Evolutionary conservation across 768 basidiomycete genomes (phyloP), one percentile per base, ranked within the genome.

Genomic region (Boletus pseudo-olivaceus): DNA sequence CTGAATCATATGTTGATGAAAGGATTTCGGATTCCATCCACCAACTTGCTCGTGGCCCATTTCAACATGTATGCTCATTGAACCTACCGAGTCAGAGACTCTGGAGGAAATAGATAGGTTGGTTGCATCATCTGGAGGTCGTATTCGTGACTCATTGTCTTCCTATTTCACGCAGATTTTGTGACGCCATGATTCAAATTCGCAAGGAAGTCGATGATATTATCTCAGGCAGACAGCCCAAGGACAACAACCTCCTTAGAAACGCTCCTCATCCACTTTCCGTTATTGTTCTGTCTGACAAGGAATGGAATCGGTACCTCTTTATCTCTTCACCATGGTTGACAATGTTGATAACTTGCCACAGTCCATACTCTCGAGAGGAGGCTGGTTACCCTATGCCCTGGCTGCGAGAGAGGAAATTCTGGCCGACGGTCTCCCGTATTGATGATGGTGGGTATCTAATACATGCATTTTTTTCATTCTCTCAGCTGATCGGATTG

Each of bases 31-130:
- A 53, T 90, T 97, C 79, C 93, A 97, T 68, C 94, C 93, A 39
- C 97, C 97, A 2, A 99, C 97, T 5, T 96, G 93, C 71, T 94
- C 94, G 7, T 98, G 97, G 97, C 97, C 97, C 7, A 94, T 91
- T 58, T 87, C 92, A 19, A 97, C 96, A 2, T 95, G 90, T 65
- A 97, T 97, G 92, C 79, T 97, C 49, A 97, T 98, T 58, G 96
- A 98, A 73, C 96, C 96, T 7, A 98, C 96, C 2, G 96, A 98
- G 71, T 95, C 92, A 0, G 96, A 98, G 74, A 84, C 90, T 0
- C 78, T 97, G 29, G 89, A 94, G 56, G 96, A 98, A 70, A 82
- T 98, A 49, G 93, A 98, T 65, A 82, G 87, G 84, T 90, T 56
- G 44, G 74, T 43, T 15, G 33, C 30, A 37, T 47, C 10, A 23